Evolutionary conservation across 2,329 filamentous ascomycete species (phyloP).

Genomic region (Endocalyx cinctus): DNA sequence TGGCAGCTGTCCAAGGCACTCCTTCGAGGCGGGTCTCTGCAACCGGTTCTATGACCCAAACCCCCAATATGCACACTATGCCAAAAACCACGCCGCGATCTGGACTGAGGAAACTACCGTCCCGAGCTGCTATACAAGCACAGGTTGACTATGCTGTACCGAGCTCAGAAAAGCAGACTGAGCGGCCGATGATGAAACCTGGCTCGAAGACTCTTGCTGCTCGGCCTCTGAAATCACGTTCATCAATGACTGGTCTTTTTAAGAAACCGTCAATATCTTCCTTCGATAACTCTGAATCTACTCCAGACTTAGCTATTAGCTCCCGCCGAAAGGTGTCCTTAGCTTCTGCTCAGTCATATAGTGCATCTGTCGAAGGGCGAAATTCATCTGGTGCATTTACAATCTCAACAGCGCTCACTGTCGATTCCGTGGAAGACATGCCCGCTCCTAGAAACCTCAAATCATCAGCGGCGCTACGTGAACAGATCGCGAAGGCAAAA

Average conservation of each 20-base stretch:
- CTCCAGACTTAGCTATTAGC: constrained; percentile 20
- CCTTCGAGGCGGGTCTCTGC: constrained; percentile 33
- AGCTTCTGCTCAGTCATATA: constrained; percentile 34
- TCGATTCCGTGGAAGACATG: constrained; percentile 30
- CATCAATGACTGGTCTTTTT: constrained; percentile 49
- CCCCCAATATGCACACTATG: constrained; percentile 21
- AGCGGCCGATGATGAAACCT: constrained; percentile 30
- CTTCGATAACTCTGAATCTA: constrained; percentile 25
- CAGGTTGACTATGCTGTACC: constrained; percentile 26
- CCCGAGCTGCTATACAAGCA: constrained; percentile 28
- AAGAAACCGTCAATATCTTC: constrained; percentile 50
- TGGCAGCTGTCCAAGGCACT: constrained; percentile 40
- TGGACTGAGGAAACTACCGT: constrained; percentile 26
- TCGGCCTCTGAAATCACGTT: constrained; percentile 44
- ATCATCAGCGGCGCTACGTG: constrained; percentile 75
- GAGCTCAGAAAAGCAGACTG: constrained; percentile 34
- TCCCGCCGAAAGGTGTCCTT: constrained; percentile 34
- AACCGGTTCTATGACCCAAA: constrained; percentile 31
- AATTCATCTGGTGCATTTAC: constrained; percentile 32
- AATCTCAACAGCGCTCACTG: constrained; percentile 32
- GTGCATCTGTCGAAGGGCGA: constrained; percentile 31
- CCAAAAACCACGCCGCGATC: constrained; percentile 18
- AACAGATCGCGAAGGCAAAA: constrained; percentile 90
- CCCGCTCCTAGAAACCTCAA: constrained; percentile 41
- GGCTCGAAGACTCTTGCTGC: constrained; percentile 43